These are phyloP conservation scores for Hypoxylon sp. DNA, from an alignment of 2,329 filamentous ascomycete species.

Conservation along the genomic window DNA sequence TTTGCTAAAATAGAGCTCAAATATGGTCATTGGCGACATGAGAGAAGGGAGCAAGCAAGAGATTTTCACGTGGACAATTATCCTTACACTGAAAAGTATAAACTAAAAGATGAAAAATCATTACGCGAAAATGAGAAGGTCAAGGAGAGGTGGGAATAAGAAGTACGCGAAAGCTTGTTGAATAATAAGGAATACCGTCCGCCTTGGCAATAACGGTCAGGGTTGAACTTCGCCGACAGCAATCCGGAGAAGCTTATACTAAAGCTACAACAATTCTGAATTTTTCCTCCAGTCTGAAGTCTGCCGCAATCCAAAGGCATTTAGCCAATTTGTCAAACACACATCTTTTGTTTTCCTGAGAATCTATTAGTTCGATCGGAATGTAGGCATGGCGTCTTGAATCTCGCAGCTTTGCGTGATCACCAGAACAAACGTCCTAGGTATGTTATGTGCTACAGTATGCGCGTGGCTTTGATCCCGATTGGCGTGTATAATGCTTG, in stretches of 20 bases:
- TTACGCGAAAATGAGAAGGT: neutral
- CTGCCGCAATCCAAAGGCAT: slow-evolving; percentile 15
- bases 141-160: neutral
- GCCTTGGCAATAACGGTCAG: slow-evolving; percentile 19
- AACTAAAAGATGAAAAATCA: neutral
- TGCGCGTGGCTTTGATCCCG: slow-evolving; percentile 10
- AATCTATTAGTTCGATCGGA: slow-evolving; percentile 31
- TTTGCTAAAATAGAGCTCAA: neutral
- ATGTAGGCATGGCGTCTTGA: slow-evolving; percentile 35
- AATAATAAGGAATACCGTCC: slow-evolving; percentile 29
- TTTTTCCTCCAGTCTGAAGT: slow-evolving; percentile 8
- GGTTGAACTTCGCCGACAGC: neutral
- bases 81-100: neutral
- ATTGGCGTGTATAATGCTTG: slow-evolving; percentile 25
- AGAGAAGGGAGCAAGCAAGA: neutral
- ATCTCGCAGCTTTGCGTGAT: slow-evolving; percentile 44
- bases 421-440: slow-evolving; percentile 6
- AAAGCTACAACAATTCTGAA: neutral
- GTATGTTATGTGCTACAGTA: slow-evolving; percentile 8
- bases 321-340: slow-evolving; percentile 28
- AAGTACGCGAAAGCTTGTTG: slow-evolving; percentile 14
- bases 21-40: neutral
- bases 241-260: slow-evolving; percentile 9
- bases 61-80: neutral
- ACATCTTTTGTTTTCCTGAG: neutral